Evolutionary conservation across 2,329 filamentous ascomycete genomes (phyloP).

Genomic region (Pyricularia grisea): DNA sequence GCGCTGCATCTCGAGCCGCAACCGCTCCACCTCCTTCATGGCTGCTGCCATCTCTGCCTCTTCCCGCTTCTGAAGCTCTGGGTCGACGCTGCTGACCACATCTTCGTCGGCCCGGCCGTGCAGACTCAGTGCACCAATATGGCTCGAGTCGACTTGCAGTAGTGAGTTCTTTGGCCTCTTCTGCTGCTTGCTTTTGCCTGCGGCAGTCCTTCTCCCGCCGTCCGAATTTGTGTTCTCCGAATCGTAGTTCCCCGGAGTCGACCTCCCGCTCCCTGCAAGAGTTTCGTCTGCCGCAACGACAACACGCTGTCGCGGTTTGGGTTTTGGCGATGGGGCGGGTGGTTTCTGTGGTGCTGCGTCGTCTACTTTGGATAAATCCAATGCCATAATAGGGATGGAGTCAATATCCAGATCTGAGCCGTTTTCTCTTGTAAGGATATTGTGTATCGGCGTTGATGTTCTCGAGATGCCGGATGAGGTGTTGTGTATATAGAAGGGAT

Average conservation of each 20-base stretch:
- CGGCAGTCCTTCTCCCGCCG: slow-evolving; percentile 19
- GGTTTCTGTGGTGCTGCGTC: slow-evolving; percentile 12
- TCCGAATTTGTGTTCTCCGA: slow-evolving; percentile 44
- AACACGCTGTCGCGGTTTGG: slow-evolving; percentile 48
- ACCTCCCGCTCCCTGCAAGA: slow-evolving; percentile 42
- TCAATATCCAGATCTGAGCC: slow-evolving; percentile 81
- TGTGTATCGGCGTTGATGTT: slow-evolving; percentile 68
- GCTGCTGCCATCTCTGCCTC: slow-evolving; percentile 85
- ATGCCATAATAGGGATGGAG: slow-evolving; percentile 89
- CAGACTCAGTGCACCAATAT: slow-evolving; percentile 63
- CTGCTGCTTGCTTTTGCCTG: slow-evolving; percentile 47
- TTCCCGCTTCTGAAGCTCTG: slow-evolving; percentile 61
- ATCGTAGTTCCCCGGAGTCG: slow-evolving; percentile 41
- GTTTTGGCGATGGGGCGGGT: slow-evolving; percentile 15
- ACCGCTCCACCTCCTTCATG: slow-evolving; percentile 77
- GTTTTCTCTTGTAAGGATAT: slow-evolving; percentile 63
- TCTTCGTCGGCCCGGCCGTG: slow-evolving; percentile 34
- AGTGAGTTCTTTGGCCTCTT: slow-evolving; percentile 47
- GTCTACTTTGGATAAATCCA: slow-evolving; percentile 59
- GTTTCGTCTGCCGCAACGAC: slow-evolving; percentile 67
- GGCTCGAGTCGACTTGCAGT: slow-evolving; percentile 80
- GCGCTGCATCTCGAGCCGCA: slow-evolving; percentile 82
- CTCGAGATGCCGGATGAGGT: slow-evolving; percentile 35
- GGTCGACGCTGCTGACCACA: slow-evolving; percentile 33
- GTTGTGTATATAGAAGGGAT: slow-evolving; percentile 80